Percentiles rank a stretch among this genome's conserved stretches.
phyloP scores from a whole-genome alignment of 371 early-diverging fungal genomes.

The Funneliformis caledonium region DNA sequence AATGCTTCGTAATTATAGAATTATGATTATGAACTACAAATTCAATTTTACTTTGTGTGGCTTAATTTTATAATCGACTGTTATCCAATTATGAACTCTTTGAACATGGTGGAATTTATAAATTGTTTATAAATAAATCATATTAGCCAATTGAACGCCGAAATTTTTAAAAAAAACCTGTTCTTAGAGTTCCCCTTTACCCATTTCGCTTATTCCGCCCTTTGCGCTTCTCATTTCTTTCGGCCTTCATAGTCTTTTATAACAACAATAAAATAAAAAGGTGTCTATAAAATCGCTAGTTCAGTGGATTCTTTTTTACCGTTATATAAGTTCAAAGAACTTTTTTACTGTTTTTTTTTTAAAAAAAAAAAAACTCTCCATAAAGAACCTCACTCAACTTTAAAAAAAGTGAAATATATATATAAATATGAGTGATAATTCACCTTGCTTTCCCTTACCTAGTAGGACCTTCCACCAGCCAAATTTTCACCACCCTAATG shows the following conservation, averaged over 20 bases:
- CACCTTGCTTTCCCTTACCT: constrained; percentile 36
- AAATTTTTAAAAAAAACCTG: neutral
- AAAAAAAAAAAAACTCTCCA: too few relatives aligned
- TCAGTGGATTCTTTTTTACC: neutral
- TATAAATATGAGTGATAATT: constrained; percentile 34
- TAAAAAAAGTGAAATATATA: neutral
- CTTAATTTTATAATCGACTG: too few relatives aligned
- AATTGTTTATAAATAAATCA: neutral
- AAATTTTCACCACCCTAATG: constrained; percentile 3
- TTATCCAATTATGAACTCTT: too few relatives aligned
- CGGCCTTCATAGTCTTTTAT: neutral
- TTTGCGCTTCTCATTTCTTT: neutral
- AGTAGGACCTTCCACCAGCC: constrained; percentile 14
- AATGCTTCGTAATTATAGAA: too few relatives aligned
- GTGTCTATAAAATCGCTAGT: neutral
- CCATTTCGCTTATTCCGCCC: neutral
- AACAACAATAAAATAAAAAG: neutral
- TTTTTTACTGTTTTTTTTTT: neutral
- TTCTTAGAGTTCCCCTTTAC: neutral
- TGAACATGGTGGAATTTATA: too few relatives aligned
- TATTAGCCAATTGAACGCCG: constrained; percentile 1
- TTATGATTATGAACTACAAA: too few relatives aligned
- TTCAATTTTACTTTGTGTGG: too few relatives aligned
- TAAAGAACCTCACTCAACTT: neutral
- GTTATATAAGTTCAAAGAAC: neutral